phyloP scores from a whole-genome alignment of 371 early-diverging fungal species.

The Lichtheimia hyalospora region DNA sequence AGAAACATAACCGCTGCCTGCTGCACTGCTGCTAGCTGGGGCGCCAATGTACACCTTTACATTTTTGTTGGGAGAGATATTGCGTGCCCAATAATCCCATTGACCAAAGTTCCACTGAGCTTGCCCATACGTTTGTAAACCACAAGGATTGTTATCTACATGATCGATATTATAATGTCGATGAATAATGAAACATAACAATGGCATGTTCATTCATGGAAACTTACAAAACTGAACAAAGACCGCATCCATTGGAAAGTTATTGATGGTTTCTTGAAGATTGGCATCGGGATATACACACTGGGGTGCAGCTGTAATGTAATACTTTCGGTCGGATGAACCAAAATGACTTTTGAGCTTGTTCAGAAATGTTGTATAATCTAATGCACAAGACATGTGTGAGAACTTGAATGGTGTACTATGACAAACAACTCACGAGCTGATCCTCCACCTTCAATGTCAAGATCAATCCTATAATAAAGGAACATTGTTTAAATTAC shows the following conservation, averaged over 20 bases:
- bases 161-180: too few relatives aligned
- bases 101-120: slow-evolving; percentile 49
- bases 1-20: slow-evolving; percentile 57
- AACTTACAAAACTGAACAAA: slow-evolving; percentile 69
- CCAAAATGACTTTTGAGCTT: slow-evolving; percentile 44
- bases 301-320: slow-evolving; percentile 76
- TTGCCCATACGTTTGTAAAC: slow-evolving; percentile 51
- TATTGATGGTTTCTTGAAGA: slow-evolving; percentile 45
- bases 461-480: slow-evolving; percentile 56
- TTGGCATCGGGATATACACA: slow-evolving; percentile 73
- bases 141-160: slow-evolving; percentile 71
- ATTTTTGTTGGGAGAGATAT: slow-evolving; percentile 53
- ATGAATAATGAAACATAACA: not conserved
- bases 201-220: not conserved
- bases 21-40: slow-evolving; percentile 57
- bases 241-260: slow-evolving; percentile 66
- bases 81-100: slow-evolving; percentile 69
- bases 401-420: not conserved
- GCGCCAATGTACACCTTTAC: slow-evolving; percentile 64
- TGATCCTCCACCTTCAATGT: slow-evolving; percentile 62
- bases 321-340: slow-evolving; percentile 35
- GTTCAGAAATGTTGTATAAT: slow-evolving; percentile 57
- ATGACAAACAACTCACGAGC: slow-evolving; percentile 23
- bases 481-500: too few relatives aligned
- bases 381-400: slow-evolving; percentile 19